Percentiles rank a stretch among this genome's conserved stretches.
These are phyloP conservation scores for Zasmidium angulare DNA, from an alignment of 2,329 filamentous ascomycete genomes.

Conservation along the genomic window DNA sequence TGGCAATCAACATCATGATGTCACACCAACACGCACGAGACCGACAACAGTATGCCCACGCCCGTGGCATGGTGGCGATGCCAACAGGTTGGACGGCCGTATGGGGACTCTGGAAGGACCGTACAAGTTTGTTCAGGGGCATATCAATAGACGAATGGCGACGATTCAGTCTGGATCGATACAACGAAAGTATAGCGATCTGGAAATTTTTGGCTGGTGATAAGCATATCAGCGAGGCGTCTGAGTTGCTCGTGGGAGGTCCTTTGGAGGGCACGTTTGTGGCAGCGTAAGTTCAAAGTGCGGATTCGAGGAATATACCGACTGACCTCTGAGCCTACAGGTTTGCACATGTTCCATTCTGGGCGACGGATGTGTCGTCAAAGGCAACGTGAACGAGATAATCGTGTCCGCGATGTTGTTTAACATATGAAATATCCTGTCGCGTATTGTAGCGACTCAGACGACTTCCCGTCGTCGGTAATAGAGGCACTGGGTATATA, in stretches of 20 bases:
- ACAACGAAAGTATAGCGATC: not conserved
- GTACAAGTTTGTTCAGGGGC: not conserved
- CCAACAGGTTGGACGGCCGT: not conserved
- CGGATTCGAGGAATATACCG: not conserved
- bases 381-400: not conserved
- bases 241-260: not conserved
- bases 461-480: not conserved
- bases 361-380: not conserved
- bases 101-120: slow-evolving; percentile 1
- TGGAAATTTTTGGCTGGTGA: not conserved
- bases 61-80: slow-evolving; percentile 4
- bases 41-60: not conserved
- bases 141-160: not conserved
- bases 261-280: not conserved
- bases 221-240: not conserved
- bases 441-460: not conserved
- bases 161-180: not conserved
- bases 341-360: not conserved
- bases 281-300: not conserved
- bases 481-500: not conserved
- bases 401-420: not conserved
- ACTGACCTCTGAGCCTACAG: not conserved
- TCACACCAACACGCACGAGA: not conserved
- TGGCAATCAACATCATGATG: slow-evolving; percentile 4
- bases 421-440: not conserved